Base-by-base conservation (phyloP, 305 asterid species). In the Euphrasia arctica region DNA sequence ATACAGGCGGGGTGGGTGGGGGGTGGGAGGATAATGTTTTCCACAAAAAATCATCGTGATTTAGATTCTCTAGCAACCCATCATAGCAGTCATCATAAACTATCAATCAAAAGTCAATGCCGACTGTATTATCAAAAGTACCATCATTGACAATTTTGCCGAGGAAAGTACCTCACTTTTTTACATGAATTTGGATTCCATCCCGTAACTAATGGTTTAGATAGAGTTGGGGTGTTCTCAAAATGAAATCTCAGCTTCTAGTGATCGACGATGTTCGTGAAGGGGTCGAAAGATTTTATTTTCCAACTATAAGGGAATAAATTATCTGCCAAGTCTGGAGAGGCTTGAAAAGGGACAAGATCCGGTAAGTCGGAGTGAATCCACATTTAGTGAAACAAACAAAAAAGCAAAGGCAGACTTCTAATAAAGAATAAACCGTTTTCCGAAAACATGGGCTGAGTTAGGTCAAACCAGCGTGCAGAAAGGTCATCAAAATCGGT, bases 391-490 rank as follows among this genome's bases (percentile, higher is more conserved):
- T 54, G 58, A 22, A 54, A 54, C 58, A 54, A 54, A 12, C 14
- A 25, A 5, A 54, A 54, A 54, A 54, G 32, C 32, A 8, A 54
- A 9, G 14, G 58, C 9, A 49, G 27, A 15, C 58, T n/a, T 15
- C 27, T 50, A 15, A 3, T 52, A 52, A 18, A 22, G 12, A 50
- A 36, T 36, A 36, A 36, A 36, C 42, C 42, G 42, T 36, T 36
- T 36, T 36, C 42, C 9, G 8, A 36, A 36, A 36, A 36, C 8
- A 54, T 52, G 22, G 9, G 8, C 58, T 29, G 6, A 36, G 2
- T 25, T 59, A 64, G 18, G 29, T 66, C 64, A 58, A 42, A 58
- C 58, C 70, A 22, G 58, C 67, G 57, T 43, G 52, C 27, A 52
- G 34, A 58, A 54, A 54, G 32, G 34, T 27, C 45, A 31, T 36